A percentile compares a stretch with the other conserved stretches of the same genome.
phyloP scores from a whole-genome alignment of 2,329 filamentous ascomycete species.

The Stromatinia cepivora region DNA sequence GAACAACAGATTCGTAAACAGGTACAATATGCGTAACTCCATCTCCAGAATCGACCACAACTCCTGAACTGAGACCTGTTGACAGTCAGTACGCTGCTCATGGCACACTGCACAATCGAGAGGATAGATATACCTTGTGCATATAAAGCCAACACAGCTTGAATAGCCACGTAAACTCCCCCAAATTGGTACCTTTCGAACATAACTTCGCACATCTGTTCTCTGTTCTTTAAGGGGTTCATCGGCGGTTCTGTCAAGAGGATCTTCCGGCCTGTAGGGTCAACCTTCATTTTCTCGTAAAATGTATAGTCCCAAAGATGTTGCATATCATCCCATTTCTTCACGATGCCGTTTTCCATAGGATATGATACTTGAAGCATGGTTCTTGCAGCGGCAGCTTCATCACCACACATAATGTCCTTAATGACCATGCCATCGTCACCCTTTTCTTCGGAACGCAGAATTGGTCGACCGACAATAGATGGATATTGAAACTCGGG shows the following conservation, averaged over 20 bases:
- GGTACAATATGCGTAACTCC: constrained; percentile 98
- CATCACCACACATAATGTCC: constrained; percentile 99
- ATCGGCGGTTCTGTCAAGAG: constrained; percentile 95
- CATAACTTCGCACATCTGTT: constrained; percentile 99
- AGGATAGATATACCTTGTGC: constrained; percentile 70
- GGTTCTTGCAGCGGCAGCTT: constrained; percentile 89
- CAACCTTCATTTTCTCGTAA: constrained; percentile 92
- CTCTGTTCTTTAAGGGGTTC: constrained; percentile 95
- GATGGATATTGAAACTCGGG: constrained; percentile 98
- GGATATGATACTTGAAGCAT: constrained; percentile 99
- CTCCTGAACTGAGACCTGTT: constrained; percentile 79
- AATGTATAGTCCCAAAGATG: constrained; percentile 99
- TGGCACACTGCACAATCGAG: not conserved
- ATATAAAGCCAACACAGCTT: constrained; percentile 93
- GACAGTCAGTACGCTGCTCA: constrained; percentile 26
- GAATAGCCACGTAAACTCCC: constrained; percentile 96
- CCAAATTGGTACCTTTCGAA: constrained; percentile 96
- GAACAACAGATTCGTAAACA: constrained; percentile 95
- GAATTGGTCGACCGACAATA: constrained; percentile 95
- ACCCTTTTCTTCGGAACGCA: constrained; percentile 86
- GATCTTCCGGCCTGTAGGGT: constrained; percentile 91
- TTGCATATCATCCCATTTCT: constrained; percentile 99
- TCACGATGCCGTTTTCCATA: constrained; percentile 99
- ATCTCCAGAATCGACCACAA: constrained; percentile 98
- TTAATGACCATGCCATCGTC: constrained; percentile 73